A percentile compares a stretch with the other conserved stretches of the same genome.
phyloP scores from a whole-genome alignment of 257 asterid genomes.

The Capsicum pubescens region DNA sequence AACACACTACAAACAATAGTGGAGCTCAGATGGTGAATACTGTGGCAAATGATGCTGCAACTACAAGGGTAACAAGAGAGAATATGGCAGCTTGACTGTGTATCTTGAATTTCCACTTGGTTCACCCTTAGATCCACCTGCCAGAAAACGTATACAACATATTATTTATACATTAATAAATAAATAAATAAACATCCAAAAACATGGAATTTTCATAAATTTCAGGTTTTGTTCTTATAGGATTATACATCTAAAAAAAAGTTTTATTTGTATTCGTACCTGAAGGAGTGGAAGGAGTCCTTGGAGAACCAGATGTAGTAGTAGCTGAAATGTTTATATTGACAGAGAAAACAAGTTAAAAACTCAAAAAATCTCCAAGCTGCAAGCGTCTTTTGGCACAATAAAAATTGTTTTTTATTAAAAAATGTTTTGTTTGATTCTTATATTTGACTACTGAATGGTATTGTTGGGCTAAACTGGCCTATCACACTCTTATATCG shows the following conservation, averaged over 20 bases:
- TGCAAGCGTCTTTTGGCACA: too few species aligned
- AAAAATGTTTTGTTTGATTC: too few species aligned
- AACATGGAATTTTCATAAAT: background rate
- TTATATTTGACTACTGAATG: too few species aligned
- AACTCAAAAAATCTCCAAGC: too few species aligned
- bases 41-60: constrained; percentile 28
- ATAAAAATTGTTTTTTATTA: too few species aligned
- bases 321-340: background rate
- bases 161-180: too few species aligned
- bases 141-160: too few species aligned
- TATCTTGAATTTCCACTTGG: constrained; percentile 31
- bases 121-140: constrained; percentile 27
- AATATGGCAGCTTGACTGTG: constrained; percentile 25
- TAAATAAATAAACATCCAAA: too few species aligned
- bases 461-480: too few species aligned
- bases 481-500: too few species aligned
- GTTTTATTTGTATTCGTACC: constrained; percentile 22
- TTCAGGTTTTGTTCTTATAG: background rate
- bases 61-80: constrained; percentile 27
- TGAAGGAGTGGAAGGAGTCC: constrained; percentile 39
- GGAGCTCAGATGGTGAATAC: constrained; percentile 27
- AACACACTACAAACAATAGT: background rate
- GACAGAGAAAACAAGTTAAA: constrained; percentile 21
- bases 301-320: constrained; percentile 19
- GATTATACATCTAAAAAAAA: background rate